Evolutionary conservation across 495 filamentous ascomycete genomes (phyloP).

Genomic region (Neurospora sp.): DNA sequence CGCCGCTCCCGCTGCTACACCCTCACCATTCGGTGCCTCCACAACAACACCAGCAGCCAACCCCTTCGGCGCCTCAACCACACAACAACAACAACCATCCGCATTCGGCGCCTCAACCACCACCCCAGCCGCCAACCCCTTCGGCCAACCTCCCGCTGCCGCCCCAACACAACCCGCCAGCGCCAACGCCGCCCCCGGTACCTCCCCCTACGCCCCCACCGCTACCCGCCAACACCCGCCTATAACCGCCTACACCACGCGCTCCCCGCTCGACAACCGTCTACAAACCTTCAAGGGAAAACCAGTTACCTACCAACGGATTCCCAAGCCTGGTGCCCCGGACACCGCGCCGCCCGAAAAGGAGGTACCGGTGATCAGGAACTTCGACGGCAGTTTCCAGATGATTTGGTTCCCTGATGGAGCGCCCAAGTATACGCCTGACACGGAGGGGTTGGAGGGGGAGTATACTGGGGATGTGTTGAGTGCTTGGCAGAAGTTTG

Average conservation of each 20-base stretch:
- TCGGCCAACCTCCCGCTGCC: conserved; percentile 2
- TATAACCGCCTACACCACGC: conserved; percentile 26
- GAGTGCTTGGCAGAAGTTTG: conserved; percentile 48
- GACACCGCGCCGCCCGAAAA: conserved; percentile 5
- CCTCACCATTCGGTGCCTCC: conserved; percentile 24
- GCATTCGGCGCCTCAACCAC: conserved; percentile 15
- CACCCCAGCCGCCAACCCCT: conserved; percentile 8
- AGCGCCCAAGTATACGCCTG: conserved; percentile 45
- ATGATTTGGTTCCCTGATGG: conserved; percentile 64
- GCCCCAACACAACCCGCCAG: not conserved
- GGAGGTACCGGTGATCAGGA: conserved; percentile 23
- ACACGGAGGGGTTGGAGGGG: conserved; percentile 40
- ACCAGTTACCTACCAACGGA: conserved; percentile 24
- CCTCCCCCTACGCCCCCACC: conserved; percentile 29
- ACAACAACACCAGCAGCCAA: conserved; percentile 3
- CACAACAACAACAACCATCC: conserved; percentile 2
- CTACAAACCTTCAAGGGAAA: conserved; percentile 33
- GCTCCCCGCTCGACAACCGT: conserved; percentile 17
- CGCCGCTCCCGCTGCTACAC: conserved; percentile 16
- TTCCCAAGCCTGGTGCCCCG: not conserved
- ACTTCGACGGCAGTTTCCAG: conserved; percentile 33
- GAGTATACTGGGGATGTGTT: conserved; percentile 34
- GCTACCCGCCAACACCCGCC: conserved; percentile 34
- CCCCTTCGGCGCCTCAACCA: not conserved
- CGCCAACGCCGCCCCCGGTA: not conserved